A percentile compares a stretch with the other conserved stretches of the same genome.
These are phyloP conservation scores for Phaseolus coccineus DNA, from an alignment of 331 rosid genomes.

Conservation along the genomic window DNA sequence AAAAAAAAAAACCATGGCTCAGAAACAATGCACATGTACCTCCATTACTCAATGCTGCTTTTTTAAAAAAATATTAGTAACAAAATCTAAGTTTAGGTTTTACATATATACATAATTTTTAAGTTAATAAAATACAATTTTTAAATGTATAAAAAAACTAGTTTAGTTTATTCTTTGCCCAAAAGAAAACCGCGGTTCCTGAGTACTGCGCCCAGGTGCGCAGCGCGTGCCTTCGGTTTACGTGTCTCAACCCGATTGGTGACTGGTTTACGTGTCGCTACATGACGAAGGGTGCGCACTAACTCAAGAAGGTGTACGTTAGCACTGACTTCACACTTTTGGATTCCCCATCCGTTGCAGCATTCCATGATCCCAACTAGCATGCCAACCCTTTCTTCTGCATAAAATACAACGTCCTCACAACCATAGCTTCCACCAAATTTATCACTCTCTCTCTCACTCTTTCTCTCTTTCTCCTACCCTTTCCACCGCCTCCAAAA, in stretches of 20 bases:
- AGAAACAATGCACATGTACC: no score
- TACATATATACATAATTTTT: no score
- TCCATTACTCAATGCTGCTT: no score
- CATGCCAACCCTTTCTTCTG: slow-evolving; percentile 28
- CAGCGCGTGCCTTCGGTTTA: background rate
- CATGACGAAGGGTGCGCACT: slow-evolving; percentile 13
- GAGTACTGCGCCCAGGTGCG: background rate
- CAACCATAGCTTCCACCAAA: slow-evolving; percentile 36
- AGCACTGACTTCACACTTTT: background rate
- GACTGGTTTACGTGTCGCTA: slow-evolving; percentile 41
- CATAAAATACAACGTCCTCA: slow-evolving; percentile 47
- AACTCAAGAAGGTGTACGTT: background rate
- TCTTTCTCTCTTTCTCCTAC: background rate
- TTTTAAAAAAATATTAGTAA: no score
- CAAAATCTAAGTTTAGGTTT: background rate
- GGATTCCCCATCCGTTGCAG: slow-evolving; percentile 20
- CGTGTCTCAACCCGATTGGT: slow-evolving; percentile 38
- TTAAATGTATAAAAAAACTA: no score
- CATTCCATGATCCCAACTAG: slow-evolving; percentile 45
- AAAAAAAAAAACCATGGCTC: background rate
- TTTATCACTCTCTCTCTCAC: slow-evolving; percentile 2
- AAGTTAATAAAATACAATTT: no score
- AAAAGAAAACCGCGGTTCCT: background rate
- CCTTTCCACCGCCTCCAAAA: slow-evolving; percentile 42
- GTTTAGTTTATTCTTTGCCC: background rate